These are phyloP conservation scores for Geranium rotundifolium DNA, from an alignment of 345 rosid species.

Conservation along the genomic window DNA sequence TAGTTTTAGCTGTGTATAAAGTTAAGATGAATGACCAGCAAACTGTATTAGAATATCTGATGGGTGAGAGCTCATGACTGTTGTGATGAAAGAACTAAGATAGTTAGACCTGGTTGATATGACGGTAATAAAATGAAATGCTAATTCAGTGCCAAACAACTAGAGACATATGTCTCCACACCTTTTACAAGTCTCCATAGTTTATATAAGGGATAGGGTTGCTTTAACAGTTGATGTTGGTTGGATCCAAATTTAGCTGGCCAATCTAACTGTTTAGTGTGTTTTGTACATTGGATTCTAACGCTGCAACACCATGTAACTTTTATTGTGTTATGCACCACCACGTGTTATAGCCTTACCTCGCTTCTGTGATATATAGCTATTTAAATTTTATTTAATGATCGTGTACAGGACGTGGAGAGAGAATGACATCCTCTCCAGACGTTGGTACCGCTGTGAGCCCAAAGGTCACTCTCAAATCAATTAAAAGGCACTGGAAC, in stretches of 20 bases:
- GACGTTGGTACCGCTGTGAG: constrained; percentile 23
- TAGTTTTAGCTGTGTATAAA: background rate
- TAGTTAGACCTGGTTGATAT: background rate
- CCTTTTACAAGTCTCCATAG: no score
- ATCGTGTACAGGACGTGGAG: constrained; percentile 20
- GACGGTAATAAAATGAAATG: background rate
- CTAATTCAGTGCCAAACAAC: background rate
- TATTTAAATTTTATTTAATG: constrained; percentile 7
- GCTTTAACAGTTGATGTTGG: background rate
- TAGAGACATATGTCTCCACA: background rate
- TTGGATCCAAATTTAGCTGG: background rate
- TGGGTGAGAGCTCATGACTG: no score
- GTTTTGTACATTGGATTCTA: background rate
- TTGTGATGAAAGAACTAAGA: background rate
- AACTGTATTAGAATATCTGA: no score
- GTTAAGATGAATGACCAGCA: background rate
- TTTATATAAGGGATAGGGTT: no score
- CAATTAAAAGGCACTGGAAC: constrained; percentile 34
- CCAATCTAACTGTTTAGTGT: background rate
- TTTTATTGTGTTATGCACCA: background rate
- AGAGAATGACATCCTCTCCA: constrained; percentile 22
- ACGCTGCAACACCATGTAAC: background rate
- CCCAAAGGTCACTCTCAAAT: constrained; percentile 24
- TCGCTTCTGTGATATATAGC: background rate
- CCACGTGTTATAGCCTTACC: background rate